Base-by-base conservation (phyloP, 139 green algal species). In the Chlamydomonas eustigma region DNA sequence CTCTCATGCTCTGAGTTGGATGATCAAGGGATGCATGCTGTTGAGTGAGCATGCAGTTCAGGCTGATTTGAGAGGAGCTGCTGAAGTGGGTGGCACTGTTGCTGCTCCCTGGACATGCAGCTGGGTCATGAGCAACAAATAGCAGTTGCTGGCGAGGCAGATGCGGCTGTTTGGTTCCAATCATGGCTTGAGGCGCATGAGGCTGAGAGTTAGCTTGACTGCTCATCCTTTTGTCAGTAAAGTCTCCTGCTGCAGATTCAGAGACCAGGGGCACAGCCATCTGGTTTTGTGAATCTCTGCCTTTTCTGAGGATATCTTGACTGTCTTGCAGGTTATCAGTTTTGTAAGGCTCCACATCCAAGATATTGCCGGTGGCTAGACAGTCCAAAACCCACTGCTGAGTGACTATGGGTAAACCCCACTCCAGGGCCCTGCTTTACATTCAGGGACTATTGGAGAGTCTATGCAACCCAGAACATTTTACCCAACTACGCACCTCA, bases 331-430 rank as follows among this genome's bases (percentile, higher is more conserved):
- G 58, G 6, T 37, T 12, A 51, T 77, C 71, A 36, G 71, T 77
- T 51, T 77, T 77, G 50, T 77, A 77, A 22, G 24, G 34, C 8
- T 50, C 4, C 31, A 31, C 4, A 1, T 39, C 37, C n/a, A 70
- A 51, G 32, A 36, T 50, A 50, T 50, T n/a, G 4, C 32, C 30
- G 2, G 37, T 64, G 25, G 32, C n/a, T 2, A 37, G 18, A 4
- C 35, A 58, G 68, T 75, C 68, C 4, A 52, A 22, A 4, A 75
- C 37, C 68, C 68, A 75, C 34, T 58, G 68, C 3, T n/a, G 22
- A 32, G 68, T 52, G 3, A 75, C 68, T n/a, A 77, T 51, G 50
- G 44, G 71, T 34, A 69, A 8, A 31, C 71, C 71, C 71, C 71
- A 77, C 28, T 69, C 28, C 44, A 77, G 33, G 18, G 71, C 71